Evolutionary conservation across 1,284 basidiomycete species (phyloP), one percentile per base, ranked within the genome.

Genomic region (Ganoderma lingzhi): DNA sequence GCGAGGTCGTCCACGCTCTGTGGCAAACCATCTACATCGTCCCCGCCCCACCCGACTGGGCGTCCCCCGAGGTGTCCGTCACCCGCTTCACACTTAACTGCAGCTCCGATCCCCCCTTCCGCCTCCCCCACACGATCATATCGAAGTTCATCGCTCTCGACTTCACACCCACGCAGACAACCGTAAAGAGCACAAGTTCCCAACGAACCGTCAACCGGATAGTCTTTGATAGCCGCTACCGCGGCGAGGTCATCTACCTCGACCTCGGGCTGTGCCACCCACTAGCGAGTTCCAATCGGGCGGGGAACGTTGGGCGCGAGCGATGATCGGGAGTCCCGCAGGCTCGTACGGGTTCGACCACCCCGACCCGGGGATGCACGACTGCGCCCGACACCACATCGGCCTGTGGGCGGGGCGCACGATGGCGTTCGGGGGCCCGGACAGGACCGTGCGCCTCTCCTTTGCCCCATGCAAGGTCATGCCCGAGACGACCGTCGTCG

Each of bases 11-110:
- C 32, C 32, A 17, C 8, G 62, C 55, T 9, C 14, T 19, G 42
- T 67, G 66, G 66, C 53, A 55, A 0, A 62, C 62, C n/a, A 19
- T 65, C 35, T 63, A 62, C 42, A 44, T 64, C 35, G 37, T 28
- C 23, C 39, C 63, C 19, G 32, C 53, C 23, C 37, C 51, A 1
- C 23, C 37, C 1, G 39, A 37, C 2, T 23, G 28, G n/a, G 37
- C 15, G 6, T 35, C 28, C 23, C 8, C 37, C 5, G 12, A 28
- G 53, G 37, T n/a, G 23, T 30, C 32, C 15, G 23, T 19, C 28
- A 28, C 32, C n/a, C 17, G 32, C 6, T 39, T 51, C 14, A 41
- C 56, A 3, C 39, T 42, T n/a, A 41, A 48, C 62, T 51, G 41
- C 32, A 15, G 6, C 6, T 32, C 62, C 3, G 37, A 42, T 2